phyloP scores from a whole-genome alignment of 306 rosid genomes.

The Mimosa pudica region DNA sequence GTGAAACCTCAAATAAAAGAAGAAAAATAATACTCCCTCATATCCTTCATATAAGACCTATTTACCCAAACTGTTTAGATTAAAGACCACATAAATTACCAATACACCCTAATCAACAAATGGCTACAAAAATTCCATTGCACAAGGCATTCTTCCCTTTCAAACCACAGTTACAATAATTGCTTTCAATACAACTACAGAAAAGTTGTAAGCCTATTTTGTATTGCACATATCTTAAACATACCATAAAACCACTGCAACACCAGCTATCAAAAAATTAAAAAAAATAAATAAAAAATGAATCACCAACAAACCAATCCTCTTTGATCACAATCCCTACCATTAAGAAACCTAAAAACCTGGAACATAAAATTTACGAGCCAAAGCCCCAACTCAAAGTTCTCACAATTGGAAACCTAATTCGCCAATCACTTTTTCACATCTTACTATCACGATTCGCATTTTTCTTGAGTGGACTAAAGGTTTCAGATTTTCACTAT shows the following conservation, averaged over 20 bases:
- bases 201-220: neutral
- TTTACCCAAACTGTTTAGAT: too few species aligned
- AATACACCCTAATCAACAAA: neutral
- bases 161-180: neutral
- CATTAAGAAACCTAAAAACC: constrained; percentile 9
- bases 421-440: neutral
- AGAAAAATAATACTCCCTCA: neutral
- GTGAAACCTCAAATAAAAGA: neutral
- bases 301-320: neutral
- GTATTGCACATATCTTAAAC: neutral
- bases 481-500: constrained; percentile 2
- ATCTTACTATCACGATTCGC: neutral
- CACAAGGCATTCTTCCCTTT: neutral
- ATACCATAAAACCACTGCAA: neutral
- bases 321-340: neutral
- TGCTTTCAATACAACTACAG: neutral
- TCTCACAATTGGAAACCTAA: neutral
- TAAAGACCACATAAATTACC: too few species aligned
- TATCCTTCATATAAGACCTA: too few species aligned
- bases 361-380: neutral
- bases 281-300: neutral
- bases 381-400: neutral
- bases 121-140: neutral
- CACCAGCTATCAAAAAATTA: neutral
- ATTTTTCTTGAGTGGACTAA: neutral